Base-by-base conservation (phyloP, 495 filamentous ascomycete species). In the Chlorociboria aeruginascens region DNA sequence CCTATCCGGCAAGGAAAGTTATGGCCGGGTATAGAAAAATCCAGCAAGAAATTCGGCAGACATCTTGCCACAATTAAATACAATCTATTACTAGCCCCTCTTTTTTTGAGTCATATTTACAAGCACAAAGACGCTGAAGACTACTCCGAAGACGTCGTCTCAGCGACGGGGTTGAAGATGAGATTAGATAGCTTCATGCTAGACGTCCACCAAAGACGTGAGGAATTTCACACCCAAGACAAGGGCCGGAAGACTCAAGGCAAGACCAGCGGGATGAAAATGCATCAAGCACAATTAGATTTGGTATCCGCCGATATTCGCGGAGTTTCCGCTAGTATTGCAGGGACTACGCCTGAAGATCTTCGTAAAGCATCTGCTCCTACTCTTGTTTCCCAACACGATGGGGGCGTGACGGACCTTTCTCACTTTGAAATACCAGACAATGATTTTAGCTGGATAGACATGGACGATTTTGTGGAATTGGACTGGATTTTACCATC, bases 401-500 rank as follows among this genome's bases (percentile, higher is more conserved):
- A 73, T 7, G 63, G 62, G 3, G 69, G 70, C 28, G 53, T 58
- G 32, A 63, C 63, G 7, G 88, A 97, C 64, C 70, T 95, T 38
- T 94, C 89, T 13, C 79, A 83, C 29, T 97, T 97, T 61, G 88
- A 79, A 0, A 95, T 98, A 48, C 88, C 89, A 0, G 92, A 98
- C 59, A 86, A 89, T 33, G 92, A 98, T 61, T 77, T 86, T 54
- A 82, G 79, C 45, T 98, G 92, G 92, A 83, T 97, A 57, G 92
- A 98, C 61, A 96, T 97, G 89, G 92, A 98, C 64, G 92, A 98
- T 61, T 97, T 97, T 66, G 87, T 97, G 25, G 92, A 98, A 62
- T 71, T 97, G 8, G 92, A 95, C 60, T 96, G 90, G 89, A 85
- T 95, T 48, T 67, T 96, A 13, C 90, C 92, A 0, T 85, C 85